Conservation (phyloP, 495 filamentous ascomycete species). For the Parmelia sp. region DNA sequence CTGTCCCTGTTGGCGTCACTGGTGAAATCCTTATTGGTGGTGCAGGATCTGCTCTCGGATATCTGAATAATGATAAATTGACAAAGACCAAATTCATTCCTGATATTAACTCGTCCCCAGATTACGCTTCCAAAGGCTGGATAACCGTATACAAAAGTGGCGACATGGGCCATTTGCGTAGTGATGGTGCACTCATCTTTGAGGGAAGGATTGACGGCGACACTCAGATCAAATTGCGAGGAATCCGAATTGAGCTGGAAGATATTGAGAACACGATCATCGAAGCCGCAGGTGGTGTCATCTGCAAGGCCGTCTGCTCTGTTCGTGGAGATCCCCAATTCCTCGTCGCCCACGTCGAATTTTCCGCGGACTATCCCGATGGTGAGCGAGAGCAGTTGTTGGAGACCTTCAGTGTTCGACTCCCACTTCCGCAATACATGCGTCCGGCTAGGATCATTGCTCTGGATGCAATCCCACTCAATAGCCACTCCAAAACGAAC, state of each 20-base stretch:
- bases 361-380: not conserved
- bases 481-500: slow-evolving; percentile 39
- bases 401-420: slow-evolving; percentile 17
- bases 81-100: slow-evolving; percentile 34
- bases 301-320: slow-evolving; percentile 35
- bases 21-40: slow-evolving; percentile 44
- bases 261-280: slow-evolving; percentile 43
- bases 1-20: slow-evolving; percentile 34
- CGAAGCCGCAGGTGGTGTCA: slow-evolving; percentile 21
- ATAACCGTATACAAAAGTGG: slow-evolving; percentile 37
- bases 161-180: slow-evolving; percentile 33
- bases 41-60: slow-evolving; percentile 35
- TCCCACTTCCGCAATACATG: slow-evolving; percentile 45
- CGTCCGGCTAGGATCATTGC: slow-evolving; percentile 35
- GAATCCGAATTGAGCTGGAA: slow-evolving; percentile 43
- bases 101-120: slow-evolving; percentile 29
- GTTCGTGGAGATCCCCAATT: slow-evolving; percentile 22
- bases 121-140: slow-evolving; percentile 18
- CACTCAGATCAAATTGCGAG: slow-evolving; percentile 46
- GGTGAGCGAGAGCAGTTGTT: slow-evolving; percentile 22
- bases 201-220: slow-evolving; percentile 38
- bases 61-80: slow-evolving; percentile 29
- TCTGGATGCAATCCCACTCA: slow-evolving; percentile 38
- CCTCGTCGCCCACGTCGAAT: slow-evolving; percentile 35
- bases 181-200: slow-evolving; percentile 38